Evolutionary conservation across 169 alveolate species (phyloP).

Genomic region (Eimeria mitis): DNA sequence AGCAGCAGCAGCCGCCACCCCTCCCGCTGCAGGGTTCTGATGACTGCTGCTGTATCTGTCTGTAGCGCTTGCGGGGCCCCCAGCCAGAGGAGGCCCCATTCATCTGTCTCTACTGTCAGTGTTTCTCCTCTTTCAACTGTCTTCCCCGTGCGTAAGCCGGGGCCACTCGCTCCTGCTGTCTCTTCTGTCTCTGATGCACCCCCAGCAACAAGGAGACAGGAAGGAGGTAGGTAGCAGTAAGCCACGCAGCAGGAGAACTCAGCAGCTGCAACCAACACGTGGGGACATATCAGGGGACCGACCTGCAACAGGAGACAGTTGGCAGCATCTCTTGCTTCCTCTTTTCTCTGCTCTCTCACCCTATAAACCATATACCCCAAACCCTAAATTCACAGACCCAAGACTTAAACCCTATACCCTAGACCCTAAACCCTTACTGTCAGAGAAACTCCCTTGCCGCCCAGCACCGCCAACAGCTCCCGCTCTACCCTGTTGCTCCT

Average conservation of each 20-base stretch:
- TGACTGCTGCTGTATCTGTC: background rate
- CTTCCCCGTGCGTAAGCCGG: background rate
- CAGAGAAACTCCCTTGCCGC: background rate
- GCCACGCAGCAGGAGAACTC: background rate
- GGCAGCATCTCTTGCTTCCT: background rate
- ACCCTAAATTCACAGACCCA: constrained; percentile 51
- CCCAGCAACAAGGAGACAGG: background rate
- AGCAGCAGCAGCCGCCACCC: constrained; percentile 27
- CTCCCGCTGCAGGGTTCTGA: background rate
- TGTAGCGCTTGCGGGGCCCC: background rate
- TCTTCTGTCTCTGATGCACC: background rate
- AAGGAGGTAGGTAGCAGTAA: constrained; percentile 41
- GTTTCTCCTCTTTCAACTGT: background rate
- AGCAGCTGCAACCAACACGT: constrained; percentile 9
- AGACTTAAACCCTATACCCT: background rate
- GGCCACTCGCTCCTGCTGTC: background rate
- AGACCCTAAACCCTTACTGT: background rate
- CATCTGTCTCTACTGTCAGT: constrained; percentile 5
- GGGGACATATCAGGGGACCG: background rate
- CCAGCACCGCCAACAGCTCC: background rate
- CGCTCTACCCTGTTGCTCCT: constrained; percentile 22
- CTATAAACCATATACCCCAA: background rate
- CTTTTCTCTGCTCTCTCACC: background rate
- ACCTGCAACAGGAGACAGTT: constrained; percentile 17
- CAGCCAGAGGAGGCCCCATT: background rate